Evolutionary conservation across 164 flowering plant species (phyloP).

Genomic region (Liquidambar formosana): DNA sequence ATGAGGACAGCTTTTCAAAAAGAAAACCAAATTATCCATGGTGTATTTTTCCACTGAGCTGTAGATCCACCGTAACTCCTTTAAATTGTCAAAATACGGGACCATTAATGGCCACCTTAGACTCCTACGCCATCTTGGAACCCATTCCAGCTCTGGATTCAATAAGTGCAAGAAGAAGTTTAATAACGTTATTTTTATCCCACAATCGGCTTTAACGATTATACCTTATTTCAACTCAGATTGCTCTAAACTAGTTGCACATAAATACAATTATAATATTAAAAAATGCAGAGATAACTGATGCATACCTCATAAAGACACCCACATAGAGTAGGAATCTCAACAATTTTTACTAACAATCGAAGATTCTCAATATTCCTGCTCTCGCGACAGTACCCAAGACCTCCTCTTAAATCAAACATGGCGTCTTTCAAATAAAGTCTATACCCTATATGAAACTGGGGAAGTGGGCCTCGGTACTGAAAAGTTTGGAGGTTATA

Average conservation of each 20-base stretch:
- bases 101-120: too few species aligned
- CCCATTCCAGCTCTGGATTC: too few species aligned
- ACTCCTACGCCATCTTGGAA: too few species aligned
- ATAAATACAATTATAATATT: too few species aligned
- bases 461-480: background rate
- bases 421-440: background rate
- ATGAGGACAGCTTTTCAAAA: background rate
- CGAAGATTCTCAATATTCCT: background rate
- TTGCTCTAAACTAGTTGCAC: too few species aligned
- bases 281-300: background rate
- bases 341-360: background rate
- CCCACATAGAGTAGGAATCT: background rate
- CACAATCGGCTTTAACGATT: too few species aligned
- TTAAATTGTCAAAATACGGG: too few species aligned
- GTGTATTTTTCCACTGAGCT: background rate
- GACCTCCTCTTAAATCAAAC: slow-evolving; percentile 6
- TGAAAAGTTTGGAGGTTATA: background rate
- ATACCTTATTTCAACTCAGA: too few species aligned
- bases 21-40: background rate
- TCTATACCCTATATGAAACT: too few species aligned
- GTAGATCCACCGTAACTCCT: background rate
- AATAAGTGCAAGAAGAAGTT: too few species aligned
- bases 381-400: background rate
- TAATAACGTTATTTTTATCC: too few species aligned
- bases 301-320: slow-evolving; percentile 3